Conservation (phyloP, 176 grass and related monocot species). For the Avena atlantica region DNA sequence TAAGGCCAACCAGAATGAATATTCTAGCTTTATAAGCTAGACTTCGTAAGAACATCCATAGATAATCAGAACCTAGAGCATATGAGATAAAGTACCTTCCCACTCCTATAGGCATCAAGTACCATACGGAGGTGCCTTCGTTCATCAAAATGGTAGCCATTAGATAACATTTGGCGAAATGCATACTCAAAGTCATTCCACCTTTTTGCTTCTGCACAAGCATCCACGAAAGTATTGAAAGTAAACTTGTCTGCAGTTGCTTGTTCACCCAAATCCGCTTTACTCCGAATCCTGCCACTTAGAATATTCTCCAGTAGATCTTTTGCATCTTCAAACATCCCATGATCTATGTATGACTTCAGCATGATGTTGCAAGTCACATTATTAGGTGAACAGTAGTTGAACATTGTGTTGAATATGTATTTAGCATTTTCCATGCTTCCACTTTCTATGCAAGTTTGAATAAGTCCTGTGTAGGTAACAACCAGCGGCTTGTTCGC, state of each 20-base stretch:
- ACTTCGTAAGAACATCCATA: neutral
- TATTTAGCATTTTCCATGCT: constrained; percentile 86
- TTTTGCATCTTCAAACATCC: constrained; percentile 79
- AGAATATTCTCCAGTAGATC: constrained; percentile 71
- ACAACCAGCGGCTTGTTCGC: constrained; percentile 98
- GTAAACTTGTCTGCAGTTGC: constrained; percentile 86
- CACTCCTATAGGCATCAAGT: constrained; percentile 74
- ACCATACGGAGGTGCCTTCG: constrained; percentile 74
- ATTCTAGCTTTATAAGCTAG: constrained; percentile 30
- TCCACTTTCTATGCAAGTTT: constrained; percentile 78
- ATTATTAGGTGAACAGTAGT: constrained; percentile 82
- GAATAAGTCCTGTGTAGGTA: constrained; percentile 91
- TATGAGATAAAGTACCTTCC: constrained; percentile 72
- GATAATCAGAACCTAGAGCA: constrained; percentile 30
- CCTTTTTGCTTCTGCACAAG: constrained; percentile 65
- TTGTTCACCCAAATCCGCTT: constrained; percentile 48
- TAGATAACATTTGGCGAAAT: constrained; percentile 74
- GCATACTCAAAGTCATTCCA: constrained; percentile 86
- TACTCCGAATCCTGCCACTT: constrained; percentile 57
- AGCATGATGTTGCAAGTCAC: constrained; percentile 90
- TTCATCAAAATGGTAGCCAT: constrained; percentile 69
- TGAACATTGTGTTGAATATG: constrained; percentile 85
- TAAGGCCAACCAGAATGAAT: neutral
- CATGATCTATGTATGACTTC: constrained; percentile 75
- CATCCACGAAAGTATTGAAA: constrained; percentile 94